phyloP scores from a whole-genome alignment of 2,329 filamentous ascomycete species.

The Neopestalotiopsis sp. region DNA sequence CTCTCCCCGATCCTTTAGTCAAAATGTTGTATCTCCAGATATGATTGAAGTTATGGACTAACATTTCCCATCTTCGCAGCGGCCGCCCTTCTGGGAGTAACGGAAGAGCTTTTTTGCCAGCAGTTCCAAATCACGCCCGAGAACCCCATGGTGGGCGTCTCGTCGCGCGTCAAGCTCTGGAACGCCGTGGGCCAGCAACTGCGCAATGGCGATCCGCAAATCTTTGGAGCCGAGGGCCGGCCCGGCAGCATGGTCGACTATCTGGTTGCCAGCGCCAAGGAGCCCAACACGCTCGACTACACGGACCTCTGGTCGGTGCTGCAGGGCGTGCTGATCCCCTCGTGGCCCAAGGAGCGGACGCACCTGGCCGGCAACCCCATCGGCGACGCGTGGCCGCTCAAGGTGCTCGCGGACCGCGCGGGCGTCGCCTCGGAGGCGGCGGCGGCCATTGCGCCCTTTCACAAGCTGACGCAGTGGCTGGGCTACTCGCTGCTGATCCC shows the following conservation, averaged over 20 bases:
- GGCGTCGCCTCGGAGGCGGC: conserved; percentile 61
- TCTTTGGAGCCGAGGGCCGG: conserved; percentile 48
- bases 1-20: background rate
- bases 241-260: conserved; percentile 54
- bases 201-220: conserved; percentile 33
- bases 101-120: conserved; percentile 36
- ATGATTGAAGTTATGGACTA: background rate
- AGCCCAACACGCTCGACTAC: conserved; percentile 40
- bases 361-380: conserved; percentile 45
- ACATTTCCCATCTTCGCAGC: background rate
- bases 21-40: no score
- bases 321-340: conserved; percentile 50
- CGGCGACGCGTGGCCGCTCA: conserved; percentile 56
- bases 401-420: conserved; percentile 30
- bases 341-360: conserved; percentile 60
- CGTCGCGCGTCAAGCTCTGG: conserved; percentile 46
- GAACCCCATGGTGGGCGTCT: conserved; percentile 52
- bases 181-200: conserved; percentile 48
- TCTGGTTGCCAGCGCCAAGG: conserved; percentile 35
- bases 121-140: conserved; percentile 48
- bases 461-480: conserved; percentile 95
- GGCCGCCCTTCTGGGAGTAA: conserved; percentile 39
- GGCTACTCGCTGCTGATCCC: conserved; percentile 93
- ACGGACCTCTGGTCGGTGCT: conserved; percentile 46
- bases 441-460: conserved; percentile 88